phyloP scores from a whole-genome alignment of 306 rosid species.

The Vigna unguiculata region DNA sequence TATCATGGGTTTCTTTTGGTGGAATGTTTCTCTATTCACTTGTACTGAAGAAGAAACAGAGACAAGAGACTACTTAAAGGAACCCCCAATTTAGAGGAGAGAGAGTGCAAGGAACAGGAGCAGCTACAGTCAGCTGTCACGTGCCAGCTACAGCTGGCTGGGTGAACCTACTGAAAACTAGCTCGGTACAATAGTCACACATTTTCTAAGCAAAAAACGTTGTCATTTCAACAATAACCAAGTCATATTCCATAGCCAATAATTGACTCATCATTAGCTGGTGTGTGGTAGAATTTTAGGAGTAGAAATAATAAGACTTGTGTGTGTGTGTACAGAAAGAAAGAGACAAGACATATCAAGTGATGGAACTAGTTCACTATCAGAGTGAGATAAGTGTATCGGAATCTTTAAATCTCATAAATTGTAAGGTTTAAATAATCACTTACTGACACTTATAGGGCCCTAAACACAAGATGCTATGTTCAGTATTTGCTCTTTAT shows the following conservation, averaged over 20 bases:
- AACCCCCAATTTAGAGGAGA: neutral
- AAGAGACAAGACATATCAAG: neutral
- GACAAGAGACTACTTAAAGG: neutral
- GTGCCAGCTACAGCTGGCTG: too few relatives aligned
- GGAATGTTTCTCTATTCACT: neutral
- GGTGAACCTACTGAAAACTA: too few relatives aligned
- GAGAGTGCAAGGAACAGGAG: too few relatives aligned
- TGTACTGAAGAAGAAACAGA: neutral
- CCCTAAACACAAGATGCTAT: constrained; percentile 9
- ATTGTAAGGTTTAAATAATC: constrained; percentile 1
- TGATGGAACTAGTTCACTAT: neutral
- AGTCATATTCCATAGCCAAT: neutral
- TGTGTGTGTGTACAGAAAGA: neutral
- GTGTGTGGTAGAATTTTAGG: neutral
- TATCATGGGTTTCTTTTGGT: neutral
- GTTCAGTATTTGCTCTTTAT: constrained; percentile 33
- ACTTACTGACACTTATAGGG: constrained; percentile 10
- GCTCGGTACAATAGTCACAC: too few relatives aligned
- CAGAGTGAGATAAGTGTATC: constrained; percentile 15
- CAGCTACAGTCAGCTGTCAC: too few relatives aligned
- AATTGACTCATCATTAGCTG: neutral
- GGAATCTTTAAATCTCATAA: neutral
- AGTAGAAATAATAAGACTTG: neutral
- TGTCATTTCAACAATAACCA: too few relatives aligned
- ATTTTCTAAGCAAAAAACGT: neutral